Base-by-base conservation (phyloP, 139 green algal species). In the Edaphochlamys debaryana region DNA sequence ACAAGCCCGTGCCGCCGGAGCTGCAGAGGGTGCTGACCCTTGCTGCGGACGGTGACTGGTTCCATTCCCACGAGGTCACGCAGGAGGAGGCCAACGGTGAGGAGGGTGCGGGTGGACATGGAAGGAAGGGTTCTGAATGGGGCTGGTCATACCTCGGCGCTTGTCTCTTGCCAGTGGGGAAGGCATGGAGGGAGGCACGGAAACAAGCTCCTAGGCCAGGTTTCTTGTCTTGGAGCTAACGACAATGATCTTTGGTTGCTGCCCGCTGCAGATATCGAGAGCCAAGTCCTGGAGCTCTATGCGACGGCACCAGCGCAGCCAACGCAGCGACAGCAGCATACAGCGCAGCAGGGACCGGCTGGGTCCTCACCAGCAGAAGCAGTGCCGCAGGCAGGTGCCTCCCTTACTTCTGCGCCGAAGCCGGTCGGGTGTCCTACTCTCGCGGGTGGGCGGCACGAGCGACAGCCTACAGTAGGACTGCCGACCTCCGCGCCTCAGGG, bases 261-360 rank as follows among this genome's bases (percentile, higher is more conserved):
- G 7, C 32, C 23, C 4, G 22, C 29, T 67, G 78, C 66, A 84
- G 78, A 76, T 19, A 84, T 84, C 50, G 66, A 75, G 64, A 27
- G 29, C 8, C 78, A 84, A 67, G 69, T 84, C 45, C 76, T 45
- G 36, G 78, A 84, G 36, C 78, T 84, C 7, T 84, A 77, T 37
- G 67, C 37, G 2, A 68, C 78, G 0, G 42, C 60, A 29, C 60
- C 75, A 5, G 60, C 60, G 23, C 42, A 13, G 19, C 29, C 63
- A 38, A 2, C 42, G 42, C 36, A 60, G 27, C 30, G 42, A 15
- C 15, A 50, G 41, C 41, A 52, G 62, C 19, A 30, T 15, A 30
- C 69, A 1, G 29, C 34, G 69, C 41, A 15, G 34, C 19, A 0
- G 34, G 0, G 48, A 3, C n/a, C n/a, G n/a, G n/a, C n/a, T n/a